Conservation (phyloP, 306 rosid species). For the Sicyos edulis region DNA sequence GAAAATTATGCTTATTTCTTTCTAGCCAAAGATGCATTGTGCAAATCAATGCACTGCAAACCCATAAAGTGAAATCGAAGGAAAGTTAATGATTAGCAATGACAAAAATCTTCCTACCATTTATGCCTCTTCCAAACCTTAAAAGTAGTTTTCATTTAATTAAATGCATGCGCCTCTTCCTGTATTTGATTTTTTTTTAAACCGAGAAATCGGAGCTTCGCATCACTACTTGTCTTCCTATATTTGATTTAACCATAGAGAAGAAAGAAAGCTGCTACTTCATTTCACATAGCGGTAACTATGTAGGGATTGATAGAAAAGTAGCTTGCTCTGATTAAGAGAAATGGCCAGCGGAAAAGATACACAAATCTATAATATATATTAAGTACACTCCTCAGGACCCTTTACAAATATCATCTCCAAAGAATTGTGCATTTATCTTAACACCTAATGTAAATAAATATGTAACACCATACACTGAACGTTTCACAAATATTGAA, state of each 20-base stretch:
- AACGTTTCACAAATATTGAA: neutral
- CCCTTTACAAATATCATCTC: neutral
- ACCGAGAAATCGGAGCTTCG: too few relatives aligned
- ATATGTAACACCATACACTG: neutral
- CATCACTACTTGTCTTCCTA: neutral
- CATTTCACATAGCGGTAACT: neutral
- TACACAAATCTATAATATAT: neutral
- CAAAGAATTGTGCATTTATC: neutral
- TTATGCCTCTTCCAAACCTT: neutral
- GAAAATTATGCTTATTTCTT: too few relatives aligned
- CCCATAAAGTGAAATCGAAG: neutral
- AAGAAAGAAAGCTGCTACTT: neutral
- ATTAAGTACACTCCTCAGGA: neutral
- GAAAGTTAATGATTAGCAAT: neutral
- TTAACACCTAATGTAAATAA: slow-evolving; percentile 10
- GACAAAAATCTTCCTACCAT: neutral
- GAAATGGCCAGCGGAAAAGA: neutral
- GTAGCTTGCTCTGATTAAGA: neutral
- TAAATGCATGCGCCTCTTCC: neutral
- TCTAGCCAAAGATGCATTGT: neutral
- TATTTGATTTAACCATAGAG: neutral
- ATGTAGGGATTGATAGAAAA: neutral
- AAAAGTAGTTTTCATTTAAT: neutral
- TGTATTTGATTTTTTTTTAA: too few relatives aligned
- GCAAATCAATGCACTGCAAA: neutral